Percentiles rank a stretch among this genome's conserved stretches.
phyloP scores from a whole-genome alignment of 441 rosid genomes.

The Gossypium schwendimanii region DNA sequence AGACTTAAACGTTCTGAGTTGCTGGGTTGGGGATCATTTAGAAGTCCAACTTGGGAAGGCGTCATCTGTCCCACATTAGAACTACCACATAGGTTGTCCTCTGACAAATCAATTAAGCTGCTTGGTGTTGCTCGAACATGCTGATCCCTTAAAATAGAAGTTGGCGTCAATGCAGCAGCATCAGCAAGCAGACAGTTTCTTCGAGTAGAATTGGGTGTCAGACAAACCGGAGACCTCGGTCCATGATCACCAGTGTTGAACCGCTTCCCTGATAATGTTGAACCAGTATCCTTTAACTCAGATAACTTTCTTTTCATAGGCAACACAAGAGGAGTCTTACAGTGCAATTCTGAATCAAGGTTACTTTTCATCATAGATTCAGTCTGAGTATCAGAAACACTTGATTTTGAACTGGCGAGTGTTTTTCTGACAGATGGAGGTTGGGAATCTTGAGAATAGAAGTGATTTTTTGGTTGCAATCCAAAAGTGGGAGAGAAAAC shows the following conservation, averaged over 20 bases:
- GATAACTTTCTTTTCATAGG: slow-evolving; percentile 75
- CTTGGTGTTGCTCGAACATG: slow-evolving; percentile 37
- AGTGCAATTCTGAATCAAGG: slow-evolving; percentile 48
- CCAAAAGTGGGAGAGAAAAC: slow-evolving; percentile 67
- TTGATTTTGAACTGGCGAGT: slow-evolving; percentile 30
- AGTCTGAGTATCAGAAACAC: slow-evolving; percentile 31
- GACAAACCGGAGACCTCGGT: slow-evolving; percentile 53
- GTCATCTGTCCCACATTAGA: slow-evolving; percentile 39
- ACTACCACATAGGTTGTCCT: slow-evolving; percentile 50
- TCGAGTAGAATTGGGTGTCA: slow-evolving; percentile 47
- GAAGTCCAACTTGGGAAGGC: slow-evolving; percentile 43
- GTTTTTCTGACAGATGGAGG: slow-evolving; percentile 38
- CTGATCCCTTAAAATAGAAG: slow-evolving; percentile 36
- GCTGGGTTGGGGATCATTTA: slow-evolving; percentile 54
- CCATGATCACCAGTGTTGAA: slow-evolving; percentile 64
- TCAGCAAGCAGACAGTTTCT: slow-evolving; percentile 40
- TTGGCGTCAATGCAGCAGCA: slow-evolving; percentile 51
- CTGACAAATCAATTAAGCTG: slow-evolving; percentile 35
- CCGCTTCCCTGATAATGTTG: slow-evolving; percentile 55
- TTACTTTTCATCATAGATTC: slow-evolving; percentile 36
- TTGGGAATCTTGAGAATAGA: slow-evolving; percentile 41
- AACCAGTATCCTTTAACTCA: slow-evolving; percentile 61
- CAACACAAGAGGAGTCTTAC: slow-evolving; percentile 61
- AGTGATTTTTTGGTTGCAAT: slow-evolving; percentile 47
- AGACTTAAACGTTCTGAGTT: slow-evolving; percentile 76